A percentile compares a stretch with the other conserved stretches of the same genome.
phyloP scores from a whole-genome alignment of 164 flowering plant species.

The Stephania japonica region DNA sequence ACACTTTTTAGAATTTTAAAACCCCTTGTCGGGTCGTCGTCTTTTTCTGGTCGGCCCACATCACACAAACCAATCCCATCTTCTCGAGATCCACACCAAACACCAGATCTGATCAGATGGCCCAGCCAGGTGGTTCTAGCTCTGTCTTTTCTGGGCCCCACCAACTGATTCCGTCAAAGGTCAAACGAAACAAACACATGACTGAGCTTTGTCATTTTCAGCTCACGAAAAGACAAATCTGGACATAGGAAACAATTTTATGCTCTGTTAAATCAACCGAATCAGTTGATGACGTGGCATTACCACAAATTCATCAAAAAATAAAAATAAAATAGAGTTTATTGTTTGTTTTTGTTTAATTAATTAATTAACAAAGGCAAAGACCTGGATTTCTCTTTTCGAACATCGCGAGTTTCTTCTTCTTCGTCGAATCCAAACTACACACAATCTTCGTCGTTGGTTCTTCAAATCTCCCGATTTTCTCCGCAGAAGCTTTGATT shows the following conservation, averaged over 20 bases:
- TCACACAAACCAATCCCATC: neutral
- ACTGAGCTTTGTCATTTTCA: neutral
- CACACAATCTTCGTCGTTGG: neutral
- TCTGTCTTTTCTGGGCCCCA: too few species aligned
- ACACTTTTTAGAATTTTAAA: neutral
- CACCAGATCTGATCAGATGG: too few species aligned
- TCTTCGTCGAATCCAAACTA: neutral
- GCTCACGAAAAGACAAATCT: neutral
- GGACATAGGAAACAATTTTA: neutral
- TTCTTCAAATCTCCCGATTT: too few species aligned
- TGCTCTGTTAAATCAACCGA: neutral
- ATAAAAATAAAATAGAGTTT: conserved; percentile 6
- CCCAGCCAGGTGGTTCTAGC: too few species aligned
- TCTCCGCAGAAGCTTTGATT: neutral
- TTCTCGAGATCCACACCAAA: neutral
- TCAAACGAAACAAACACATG: too few species aligned
- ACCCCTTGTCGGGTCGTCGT: neutral
- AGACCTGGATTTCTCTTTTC: neutral
- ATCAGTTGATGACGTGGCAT: conserved; percentile 17
- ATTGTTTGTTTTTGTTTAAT: conserved; percentile 4
- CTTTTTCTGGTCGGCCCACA: neutral
- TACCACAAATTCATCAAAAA: conserved; percentile 9
- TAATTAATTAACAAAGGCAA: neutral
- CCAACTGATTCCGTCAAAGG: too few species aligned
- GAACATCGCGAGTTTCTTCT: neutral